Percentiles rank a stretch among this genome's conserved stretches.
phyloP scores from a whole-genome alignment of 768 basidiomycete species.

The Xerocomellus amylosporus region DNA sequence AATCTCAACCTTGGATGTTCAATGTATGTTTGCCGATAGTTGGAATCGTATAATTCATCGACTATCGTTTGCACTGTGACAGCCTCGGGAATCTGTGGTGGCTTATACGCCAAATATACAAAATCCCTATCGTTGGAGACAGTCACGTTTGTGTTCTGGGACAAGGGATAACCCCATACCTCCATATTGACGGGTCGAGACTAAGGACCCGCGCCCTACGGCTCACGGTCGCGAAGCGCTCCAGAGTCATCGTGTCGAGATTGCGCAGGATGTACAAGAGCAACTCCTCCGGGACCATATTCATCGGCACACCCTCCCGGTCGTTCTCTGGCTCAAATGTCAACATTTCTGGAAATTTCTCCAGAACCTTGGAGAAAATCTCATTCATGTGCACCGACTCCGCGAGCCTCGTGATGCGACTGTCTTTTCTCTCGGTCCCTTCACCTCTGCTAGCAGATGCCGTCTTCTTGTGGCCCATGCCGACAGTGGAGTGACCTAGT shows the following conservation, averaged over 20 bases:
- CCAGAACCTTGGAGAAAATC: conserved; percentile 49
- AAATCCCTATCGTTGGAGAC: conserved; percentile 46
- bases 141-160: conserved; percentile 1
- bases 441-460: conserved; percentile 73
- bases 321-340: conserved; percentile 72
- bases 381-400: conserved; percentile 25
- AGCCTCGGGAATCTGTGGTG: conserved; percentile 67
- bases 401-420: conserved; percentile 64
- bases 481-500: neutral
- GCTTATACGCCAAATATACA: conserved; percentile 63
- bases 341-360: conserved; percentile 46
- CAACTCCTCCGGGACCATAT: conserved; percentile 72
- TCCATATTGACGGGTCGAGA: conserved; percentile 72
- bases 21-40: conserved; percentile 76
- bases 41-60: conserved; percentile 44
- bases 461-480: conserved; percentile 64
- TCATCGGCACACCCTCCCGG: conserved; percentile 50
- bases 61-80: conserved; percentile 50
- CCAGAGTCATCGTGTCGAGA: conserved; percentile 66
- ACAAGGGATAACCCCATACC: conserved; percentile 43
- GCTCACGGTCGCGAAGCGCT: conserved; percentile 72
- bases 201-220: conserved; percentile 73
- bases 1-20: conserved; percentile 82
- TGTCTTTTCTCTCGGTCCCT: conserved; percentile 62
- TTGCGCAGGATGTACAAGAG: conserved; percentile 62